These are phyloP conservation scores for Eucalyptus curtisii DNA, from an alignment of 345 rosid genomes.

Conservation along the genomic window DNA sequence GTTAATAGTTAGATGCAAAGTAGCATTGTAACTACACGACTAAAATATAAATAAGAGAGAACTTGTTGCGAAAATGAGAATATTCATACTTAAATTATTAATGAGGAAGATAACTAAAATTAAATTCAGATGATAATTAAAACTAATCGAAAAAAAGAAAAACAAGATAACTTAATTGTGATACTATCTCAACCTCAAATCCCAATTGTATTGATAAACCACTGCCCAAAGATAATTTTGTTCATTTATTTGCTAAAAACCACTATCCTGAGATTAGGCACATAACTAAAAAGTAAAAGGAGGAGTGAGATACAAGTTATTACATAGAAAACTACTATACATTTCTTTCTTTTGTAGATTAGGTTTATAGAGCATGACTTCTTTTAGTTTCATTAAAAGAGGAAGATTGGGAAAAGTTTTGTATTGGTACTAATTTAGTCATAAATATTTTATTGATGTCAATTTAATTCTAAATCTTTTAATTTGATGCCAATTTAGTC, in stretches of 20 bases:
- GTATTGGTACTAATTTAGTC: too few relatives aligned
- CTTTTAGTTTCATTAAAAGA: not conserved
- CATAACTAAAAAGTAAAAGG: not conserved
- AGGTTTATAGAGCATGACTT: not conserved
- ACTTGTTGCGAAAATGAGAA: too few relatives aligned
- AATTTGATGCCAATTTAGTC: too few relatives aligned
- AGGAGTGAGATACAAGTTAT: not conserved
- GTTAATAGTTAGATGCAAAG: too few relatives aligned
- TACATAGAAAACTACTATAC: not conserved
- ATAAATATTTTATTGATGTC: fast-evolving
- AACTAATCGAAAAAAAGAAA: not conserved
- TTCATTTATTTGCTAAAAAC: not conserved
- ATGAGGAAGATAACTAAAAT: not conserved
- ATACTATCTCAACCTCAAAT: not conserved
- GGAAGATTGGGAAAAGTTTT: not conserved
- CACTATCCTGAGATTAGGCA: not conserved
- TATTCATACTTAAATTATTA: too few relatives aligned
- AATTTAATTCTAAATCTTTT: too few relatives aligned
- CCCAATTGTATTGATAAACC: not conserved
- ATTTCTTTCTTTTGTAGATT: not conserved
- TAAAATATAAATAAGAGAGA: too few relatives aligned
- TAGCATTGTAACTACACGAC: too few relatives aligned
- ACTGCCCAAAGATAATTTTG: not conserved
- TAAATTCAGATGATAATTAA: not conserved
- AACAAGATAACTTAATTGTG: not conserved